phyloP scores from a whole-genome alignment of 2,329 filamentous ascomycete species.

The Penicillium sp. region DNA sequence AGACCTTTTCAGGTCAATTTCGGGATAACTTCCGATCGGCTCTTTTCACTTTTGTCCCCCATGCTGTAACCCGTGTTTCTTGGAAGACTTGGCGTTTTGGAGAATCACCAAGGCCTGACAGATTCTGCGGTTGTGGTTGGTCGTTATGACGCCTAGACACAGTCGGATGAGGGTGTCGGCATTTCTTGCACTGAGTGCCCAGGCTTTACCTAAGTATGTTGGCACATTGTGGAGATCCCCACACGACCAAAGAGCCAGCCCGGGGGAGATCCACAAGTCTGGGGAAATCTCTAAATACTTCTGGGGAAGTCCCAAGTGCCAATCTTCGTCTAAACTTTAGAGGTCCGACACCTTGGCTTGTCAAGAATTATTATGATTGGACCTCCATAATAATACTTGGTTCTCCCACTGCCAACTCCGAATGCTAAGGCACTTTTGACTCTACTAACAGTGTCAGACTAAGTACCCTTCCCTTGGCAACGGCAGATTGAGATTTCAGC shows the following conservation, averaged over 20 bases:
- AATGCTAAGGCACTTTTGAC: background rate
- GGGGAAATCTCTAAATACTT: constrained; percentile 7
- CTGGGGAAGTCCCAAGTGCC: background rate
- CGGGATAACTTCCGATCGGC: background rate
- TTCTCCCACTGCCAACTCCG: background rate
- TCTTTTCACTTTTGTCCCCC: background rate
- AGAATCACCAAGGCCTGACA: background rate
- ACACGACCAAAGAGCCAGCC: background rate
- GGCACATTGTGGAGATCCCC: background rate
- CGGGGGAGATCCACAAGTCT: constrained; percentile 10
- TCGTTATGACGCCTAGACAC: background rate
- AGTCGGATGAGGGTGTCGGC: background rate
- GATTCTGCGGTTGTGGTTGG: background rate
- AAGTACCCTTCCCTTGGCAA: constrained; percentile 6
- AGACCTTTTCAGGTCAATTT: background rate
- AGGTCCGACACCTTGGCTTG: background rate
- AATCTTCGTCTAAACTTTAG: background rate
- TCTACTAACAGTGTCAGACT: background rate
- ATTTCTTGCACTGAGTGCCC: background rate
- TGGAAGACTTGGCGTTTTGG: constrained; percentile 1
- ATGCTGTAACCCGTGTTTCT: background rate
- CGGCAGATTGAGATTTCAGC: constrained; percentile 7
- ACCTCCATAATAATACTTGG: background rate
- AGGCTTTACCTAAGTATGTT: background rate
- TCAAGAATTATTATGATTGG: background rate